Percentiles rank a stretch among this genome's conserved stretches.
Conservation (phyloP, 192 early-diverging fungal genomes). For the Spizellomyces sp. region DNA sequence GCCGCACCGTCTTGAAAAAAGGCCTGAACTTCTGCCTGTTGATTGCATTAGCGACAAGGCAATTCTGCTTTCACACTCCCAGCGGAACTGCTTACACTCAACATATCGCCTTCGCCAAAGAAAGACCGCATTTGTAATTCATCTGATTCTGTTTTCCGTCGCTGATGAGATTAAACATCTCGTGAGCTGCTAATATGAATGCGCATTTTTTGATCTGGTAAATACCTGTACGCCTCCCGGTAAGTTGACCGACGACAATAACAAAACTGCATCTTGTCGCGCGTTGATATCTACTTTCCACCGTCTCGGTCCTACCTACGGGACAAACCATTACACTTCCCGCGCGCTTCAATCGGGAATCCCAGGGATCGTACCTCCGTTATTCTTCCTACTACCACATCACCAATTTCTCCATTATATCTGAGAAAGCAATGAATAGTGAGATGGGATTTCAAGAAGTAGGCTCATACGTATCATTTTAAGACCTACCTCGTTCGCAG, state of each 20-base stretch:
- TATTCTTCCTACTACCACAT: conserved; percentile 94
- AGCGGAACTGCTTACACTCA: conserved; percentile 63
- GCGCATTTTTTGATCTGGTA: background rate
- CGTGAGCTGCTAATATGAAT: background rate
- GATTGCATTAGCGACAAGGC: no score
- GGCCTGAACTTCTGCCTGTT: conserved; percentile 76
- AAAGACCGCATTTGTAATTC: conserved; percentile 96
- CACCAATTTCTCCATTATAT: conserved; percentile 92
- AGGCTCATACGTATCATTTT: no score
- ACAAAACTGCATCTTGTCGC: conserved; percentile 81
- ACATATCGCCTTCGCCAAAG: conserved; percentile 91
- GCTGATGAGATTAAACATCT: conserved; percentile 35
- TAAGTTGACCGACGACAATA: conserved; percentile 89
- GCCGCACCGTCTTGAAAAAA: conserved; percentile 87
- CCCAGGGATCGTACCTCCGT: conserved; percentile 64
- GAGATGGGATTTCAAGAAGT: no score
- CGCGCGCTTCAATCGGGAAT: background rate
- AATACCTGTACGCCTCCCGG: conserved; percentile 91
- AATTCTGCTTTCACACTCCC: no score
- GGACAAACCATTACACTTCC: background rate
- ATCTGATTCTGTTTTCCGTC: conserved; percentile 93
- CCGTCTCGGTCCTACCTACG: conserved; percentile 75
- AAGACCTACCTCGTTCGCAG: conserved; percentile 71
- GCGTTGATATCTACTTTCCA: conserved; percentile 95
- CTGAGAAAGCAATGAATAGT: conserved; percentile 10